Evolutionary conservation across 106 monocot genomes (phyloP).

Genomic region (Iris macrosiphon): DNA sequence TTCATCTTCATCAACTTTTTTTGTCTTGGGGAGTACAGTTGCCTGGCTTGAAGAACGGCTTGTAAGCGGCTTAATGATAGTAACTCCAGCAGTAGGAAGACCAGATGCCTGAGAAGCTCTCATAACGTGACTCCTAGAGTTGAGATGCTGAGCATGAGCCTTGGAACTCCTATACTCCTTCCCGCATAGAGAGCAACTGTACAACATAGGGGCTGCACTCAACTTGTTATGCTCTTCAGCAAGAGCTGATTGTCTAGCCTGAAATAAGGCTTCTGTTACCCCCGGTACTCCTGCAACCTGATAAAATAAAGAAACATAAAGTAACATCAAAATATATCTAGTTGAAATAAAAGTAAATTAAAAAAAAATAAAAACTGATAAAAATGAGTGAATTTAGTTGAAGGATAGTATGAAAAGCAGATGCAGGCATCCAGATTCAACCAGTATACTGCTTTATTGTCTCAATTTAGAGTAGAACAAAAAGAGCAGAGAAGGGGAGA

Average conservation of each 20-base stretch:
- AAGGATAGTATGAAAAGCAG: no score
- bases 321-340: no score
- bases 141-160: constrained; percentile 86
- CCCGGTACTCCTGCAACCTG: constrained; percentile 83
- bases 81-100: constrained; percentile 27
- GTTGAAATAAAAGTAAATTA: no score
- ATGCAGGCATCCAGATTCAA: no score
- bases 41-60: no score
- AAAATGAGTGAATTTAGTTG: no score
- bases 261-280: constrained; percentile 80
- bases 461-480: no score
- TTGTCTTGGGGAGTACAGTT: constrained; percentile 6
- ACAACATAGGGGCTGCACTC: constrained; percentile 44
- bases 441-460: no score
- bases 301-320: neutral
- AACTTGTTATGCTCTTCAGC: constrained; percentile 50
- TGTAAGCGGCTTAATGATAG: constrained; percentile 69
- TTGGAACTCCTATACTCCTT: constrained; percentile 83
- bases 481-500: no score
- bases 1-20: constrained; percentile 19
- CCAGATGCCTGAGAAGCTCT: constrained; percentile 62
- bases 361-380: no score
- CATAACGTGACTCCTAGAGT: constrained; percentile 46
- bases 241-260: constrained; percentile 64
- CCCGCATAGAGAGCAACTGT: constrained; percentile 71